Evolutionary conservation across 2,329 filamentous ascomycete genomes (phyloP), one percentile per base, ranked within the genome.

Genomic region (Fusarium equiseti): DNA sequence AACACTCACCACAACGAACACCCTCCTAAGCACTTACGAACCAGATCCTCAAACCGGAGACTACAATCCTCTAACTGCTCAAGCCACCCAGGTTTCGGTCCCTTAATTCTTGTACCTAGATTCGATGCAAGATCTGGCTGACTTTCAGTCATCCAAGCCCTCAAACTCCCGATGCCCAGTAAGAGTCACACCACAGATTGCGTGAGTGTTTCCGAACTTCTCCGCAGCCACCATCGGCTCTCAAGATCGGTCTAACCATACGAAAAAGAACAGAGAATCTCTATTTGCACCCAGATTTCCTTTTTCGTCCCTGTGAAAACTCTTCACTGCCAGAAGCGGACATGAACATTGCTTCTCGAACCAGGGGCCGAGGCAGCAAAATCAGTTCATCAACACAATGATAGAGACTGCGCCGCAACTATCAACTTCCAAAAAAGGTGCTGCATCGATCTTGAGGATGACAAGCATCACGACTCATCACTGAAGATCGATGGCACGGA

Each of bases 161-260:
- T 72, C 56, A 55, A 69, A 56, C 38, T 69, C 53, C 69, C 60
- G 64, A 66, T 20, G 44, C 48, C 52, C 31, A 59, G 59, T 46
- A 42, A 68, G 27, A 66, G 50, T 71, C 69, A 71, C 56, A 69
- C 68, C 69, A 71, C 68, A 59, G 43, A 57, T 62, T 53, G 68
- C 60, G 42, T 59, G 69, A 69, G 56, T 18, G 42, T 55, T 46
- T 43, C 69, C 69, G 69, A 66, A 40, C 60, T 69, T 59, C 51
- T 63, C 68, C 68, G 59, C 29, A 64, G 16, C 51, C 48, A 40
- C 29, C n/a, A 35, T 44, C 20, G 16, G 38, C 52, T 38, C 49
- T 35, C 31, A 10, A 58, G 15, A 51, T 35, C 52, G 32, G 29
- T 26, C 44, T 55, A 53, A 55, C 32, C 35, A 8, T 40, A 43